These are phyloP conservation scores for Puya raimondii DNA, from an alignment of 176 grass and related monocot species.

Conservation along the genomic window DNA sequence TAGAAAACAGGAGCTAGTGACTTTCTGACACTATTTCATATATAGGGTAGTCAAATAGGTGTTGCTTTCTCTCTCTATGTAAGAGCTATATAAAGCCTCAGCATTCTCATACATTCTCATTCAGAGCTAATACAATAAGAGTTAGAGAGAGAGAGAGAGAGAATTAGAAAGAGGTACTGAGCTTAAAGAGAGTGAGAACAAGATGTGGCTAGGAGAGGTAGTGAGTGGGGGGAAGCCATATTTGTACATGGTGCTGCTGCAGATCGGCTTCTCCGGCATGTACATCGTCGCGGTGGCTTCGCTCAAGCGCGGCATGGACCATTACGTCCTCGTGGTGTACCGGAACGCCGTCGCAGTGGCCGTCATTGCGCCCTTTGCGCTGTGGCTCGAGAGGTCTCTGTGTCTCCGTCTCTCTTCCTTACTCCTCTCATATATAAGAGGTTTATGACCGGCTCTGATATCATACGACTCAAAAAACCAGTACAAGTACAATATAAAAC, in stretches of 20 bases:
- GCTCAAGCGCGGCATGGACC: slow-evolving; percentile 77
- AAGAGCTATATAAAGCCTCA: slow-evolving; percentile 45
- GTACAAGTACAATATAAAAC: no score
- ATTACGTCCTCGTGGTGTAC: slow-evolving; percentile 87
- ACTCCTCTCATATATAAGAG: neutral
- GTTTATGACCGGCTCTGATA: no score
- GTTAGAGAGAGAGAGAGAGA: slow-evolving; percentile 5
- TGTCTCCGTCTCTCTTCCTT: neutral
- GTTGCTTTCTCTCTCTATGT: neutral
- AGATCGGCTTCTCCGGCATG: slow-evolving; percentile 85
- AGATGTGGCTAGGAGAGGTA: slow-evolving; percentile 16
- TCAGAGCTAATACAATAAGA: slow-evolving; percentile 18
- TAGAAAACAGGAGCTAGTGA: no score
- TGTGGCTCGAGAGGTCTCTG: slow-evolving; percentile 66
- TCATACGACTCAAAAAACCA: no score
- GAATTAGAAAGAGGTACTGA: slow-evolving; percentile 7
- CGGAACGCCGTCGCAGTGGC: slow-evolving; percentile 53
- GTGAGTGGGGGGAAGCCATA: slow-evolving; percentile 62
- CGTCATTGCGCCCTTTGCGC: slow-evolving; percentile 70
- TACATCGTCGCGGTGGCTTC: slow-evolving; percentile 58
- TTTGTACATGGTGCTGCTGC: slow-evolving; percentile 79
- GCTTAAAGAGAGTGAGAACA: slow-evolving; percentile 20
- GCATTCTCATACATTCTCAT: slow-evolving; percentile 34
- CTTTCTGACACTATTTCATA: no score
- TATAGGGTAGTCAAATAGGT: neutral